phyloP scores from a whole-genome alignment of 2,329 filamentous ascomycete species.

The Fusarium redolens region DNA sequence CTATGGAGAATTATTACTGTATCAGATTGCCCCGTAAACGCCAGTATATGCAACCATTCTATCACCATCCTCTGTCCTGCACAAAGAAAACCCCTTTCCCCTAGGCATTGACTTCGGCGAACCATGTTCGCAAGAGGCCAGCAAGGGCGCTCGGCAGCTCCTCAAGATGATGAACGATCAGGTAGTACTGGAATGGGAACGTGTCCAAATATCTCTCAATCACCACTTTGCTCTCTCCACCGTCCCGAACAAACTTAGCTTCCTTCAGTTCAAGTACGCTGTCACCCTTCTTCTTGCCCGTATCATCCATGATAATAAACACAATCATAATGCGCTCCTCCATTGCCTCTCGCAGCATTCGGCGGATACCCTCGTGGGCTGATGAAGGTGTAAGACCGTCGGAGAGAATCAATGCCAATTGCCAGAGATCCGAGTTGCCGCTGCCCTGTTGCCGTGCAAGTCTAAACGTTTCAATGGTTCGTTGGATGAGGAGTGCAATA shows the following conservation, averaged over 20 bases:
- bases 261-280: slow-evolving; percentile 90
- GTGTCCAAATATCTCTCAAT: slow-evolving; percentile 93
- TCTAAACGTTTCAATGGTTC: slow-evolving; percentile 84
- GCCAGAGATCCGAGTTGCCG: slow-evolving; percentile 82
- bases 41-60: slow-evolving; percentile 16
- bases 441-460: slow-evolving; percentile 74
- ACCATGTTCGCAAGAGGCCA: slow-evolving; percentile 93
- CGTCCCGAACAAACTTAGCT: slow-evolving; percentile 81
- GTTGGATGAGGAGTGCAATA: slow-evolving; percentile 79
- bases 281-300: slow-evolving; percentile 59
- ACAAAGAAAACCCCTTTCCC: not conserved
- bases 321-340: slow-evolving; percentile 98
- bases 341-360: slow-evolving; percentile 85
- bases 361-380: slow-evolving; percentile 83
- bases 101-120: slow-evolving; percentile 74
- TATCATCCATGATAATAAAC: slow-evolving; percentile 92
- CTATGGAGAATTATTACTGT: slow-evolving; percentile 1
- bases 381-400: slow-evolving; percentile 88
- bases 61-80: not conserved
- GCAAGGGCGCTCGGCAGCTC: slow-evolving; percentile 91
- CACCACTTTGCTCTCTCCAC: slow-evolving; percentile 73
- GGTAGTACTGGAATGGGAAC: slow-evolving; percentile 97
- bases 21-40: slow-evolving; percentile 18
- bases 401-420: slow-evolving; percentile 90
- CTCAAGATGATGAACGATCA: slow-evolving; percentile 91